Conservation (phyloP, 108 stramenopile species). For the Cyclotella sp. region DNA sequence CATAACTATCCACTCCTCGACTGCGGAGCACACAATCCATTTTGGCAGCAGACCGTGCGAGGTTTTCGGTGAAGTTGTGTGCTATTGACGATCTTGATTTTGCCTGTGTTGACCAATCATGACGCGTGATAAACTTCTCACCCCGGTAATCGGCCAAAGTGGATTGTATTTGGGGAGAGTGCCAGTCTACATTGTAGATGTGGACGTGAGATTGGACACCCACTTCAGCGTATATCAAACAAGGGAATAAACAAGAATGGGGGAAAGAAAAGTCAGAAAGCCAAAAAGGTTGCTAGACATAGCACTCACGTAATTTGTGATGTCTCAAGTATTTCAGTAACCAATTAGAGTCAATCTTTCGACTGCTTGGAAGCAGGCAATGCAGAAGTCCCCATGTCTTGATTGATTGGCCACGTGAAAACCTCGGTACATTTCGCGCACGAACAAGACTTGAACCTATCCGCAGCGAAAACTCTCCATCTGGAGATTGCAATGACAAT, state of each 20-base stretch:
- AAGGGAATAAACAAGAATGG: too few relatives aligned
- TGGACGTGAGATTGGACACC: constrained; percentile 43
- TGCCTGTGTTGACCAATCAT: constrained; percentile 47
- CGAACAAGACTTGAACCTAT: constrained; percentile 41
- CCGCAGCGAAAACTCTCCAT: constrained; percentile 32
- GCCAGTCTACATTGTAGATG: constrained; percentile 48
- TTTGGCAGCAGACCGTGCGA: constrained; percentile 27
- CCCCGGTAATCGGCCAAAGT: constrained; percentile 23
- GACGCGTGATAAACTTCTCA: constrained; percentile 30
- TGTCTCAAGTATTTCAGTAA: constrained; percentile 39
- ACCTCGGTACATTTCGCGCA: constrained; percentile 13
- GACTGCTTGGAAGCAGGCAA: constrained; percentile 34
- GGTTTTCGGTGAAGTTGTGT: background rate
- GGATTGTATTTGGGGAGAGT: constrained; percentile 35
- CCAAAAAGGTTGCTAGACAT: background rate
- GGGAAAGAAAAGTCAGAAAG: background rate
- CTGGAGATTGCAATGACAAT: constrained; percentile 32
- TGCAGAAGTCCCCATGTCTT: constrained; percentile 11
- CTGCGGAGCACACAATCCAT: constrained; percentile 41
- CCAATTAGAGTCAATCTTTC: constrained; percentile 33
- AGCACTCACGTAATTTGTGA: constrained; percentile 11
- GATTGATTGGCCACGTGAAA: background rate
- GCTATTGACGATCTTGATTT: constrained; percentile 30
- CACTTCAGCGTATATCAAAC: background rate
- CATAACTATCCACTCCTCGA: constrained; percentile 33